A percentile compares a stretch with the other conserved stretches of the same genome.
Conservation (phyloP, 2,329 filamentous ascomycete genomes). For the Penicillium vulpinum region DNA sequence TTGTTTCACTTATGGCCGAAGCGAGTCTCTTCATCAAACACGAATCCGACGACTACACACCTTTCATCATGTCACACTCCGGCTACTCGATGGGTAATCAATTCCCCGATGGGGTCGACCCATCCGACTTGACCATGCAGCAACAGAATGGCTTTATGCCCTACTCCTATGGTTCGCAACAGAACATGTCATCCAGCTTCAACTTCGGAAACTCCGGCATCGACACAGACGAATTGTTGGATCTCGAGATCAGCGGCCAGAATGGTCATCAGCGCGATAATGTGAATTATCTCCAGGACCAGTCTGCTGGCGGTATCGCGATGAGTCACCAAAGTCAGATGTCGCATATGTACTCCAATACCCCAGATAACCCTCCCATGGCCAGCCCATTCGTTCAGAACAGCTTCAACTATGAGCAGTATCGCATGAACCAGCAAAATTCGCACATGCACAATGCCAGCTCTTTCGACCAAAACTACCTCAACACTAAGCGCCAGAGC, state of each 20-base stretch:
- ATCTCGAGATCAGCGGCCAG: constrained; percentile 52
- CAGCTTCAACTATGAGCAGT: constrained; percentile 75
- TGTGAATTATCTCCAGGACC: constrained; percentile 50
- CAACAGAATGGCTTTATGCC: constrained; percentile 53
- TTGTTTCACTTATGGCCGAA: constrained; percentile 49
- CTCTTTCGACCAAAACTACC: constrained; percentile 57
- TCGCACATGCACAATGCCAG: constrained; percentile 41
- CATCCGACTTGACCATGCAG: constrained; percentile 77
- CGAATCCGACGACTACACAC: constrained; percentile 64
- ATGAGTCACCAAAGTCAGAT: constrained; percentile 69
- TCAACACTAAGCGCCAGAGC: constrained; percentile 60
- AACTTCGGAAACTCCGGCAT: constrained; percentile 76
- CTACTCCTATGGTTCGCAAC: constrained; percentile 61
- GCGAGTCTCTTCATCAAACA: constrained; percentile 66
- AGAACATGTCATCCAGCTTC: constrained; percentile 70
- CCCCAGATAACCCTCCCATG: constrained; percentile 86
- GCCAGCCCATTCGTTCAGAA: constrained; percentile 80
- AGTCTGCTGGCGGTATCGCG: constrained; percentile 54
- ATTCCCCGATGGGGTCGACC: constrained; percentile 69
- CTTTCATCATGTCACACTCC: constrained; percentile 52
- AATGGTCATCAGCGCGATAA: constrained; percentile 38
- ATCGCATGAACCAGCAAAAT: constrained; percentile 60
- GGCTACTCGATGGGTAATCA: constrained; percentile 56
- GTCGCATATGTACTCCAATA: constrained; percentile 78
- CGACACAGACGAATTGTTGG: constrained; percentile 83